Percentiles rank a stretch among this genome's conserved stretches.
These are phyloP conservation scores for Tuber brumale DNA, from an alignment of 495 filamentous ascomycete species.

Conservation along the genomic window DNA sequence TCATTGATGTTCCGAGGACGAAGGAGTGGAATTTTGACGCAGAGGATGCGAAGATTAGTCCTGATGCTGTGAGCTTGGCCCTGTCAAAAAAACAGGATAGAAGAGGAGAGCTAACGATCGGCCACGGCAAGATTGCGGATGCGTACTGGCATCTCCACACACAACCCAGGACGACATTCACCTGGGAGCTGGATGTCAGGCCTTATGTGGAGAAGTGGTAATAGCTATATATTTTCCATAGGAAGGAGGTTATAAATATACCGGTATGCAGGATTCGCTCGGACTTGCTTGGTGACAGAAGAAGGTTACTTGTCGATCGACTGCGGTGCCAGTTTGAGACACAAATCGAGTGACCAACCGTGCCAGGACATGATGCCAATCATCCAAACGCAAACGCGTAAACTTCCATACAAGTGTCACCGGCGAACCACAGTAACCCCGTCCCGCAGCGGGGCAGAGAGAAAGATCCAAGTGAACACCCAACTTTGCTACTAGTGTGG, in stretches of 20 bases:
- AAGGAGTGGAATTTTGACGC: slow-evolving; percentile 55
- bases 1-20: slow-evolving; percentile 76
- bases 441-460: neutral
- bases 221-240: slow-evolving; percentile 10
- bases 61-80: slow-evolving; percentile 65
- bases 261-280: neutral
- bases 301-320: neutral
- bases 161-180: slow-evolving; percentile 72
- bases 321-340: neutral
- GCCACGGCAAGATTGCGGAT: slow-evolving; percentile 68
- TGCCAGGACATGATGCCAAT: neutral
- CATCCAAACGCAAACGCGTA: neutral
- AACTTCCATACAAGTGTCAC: neutral
- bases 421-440: neutral
- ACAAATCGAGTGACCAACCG: neutral
- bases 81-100: too few relatives aligned
- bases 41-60: slow-evolving; percentile 66
- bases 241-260: neutral
- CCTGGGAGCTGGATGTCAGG: slow-evolving; percentile 76
- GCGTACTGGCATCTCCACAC: slow-evolving; percentile 83
- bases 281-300: neutral
- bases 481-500: neutral
- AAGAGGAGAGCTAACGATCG: neutral
- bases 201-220: slow-evolving; percentile 70
- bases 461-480: neutral